phyloP scores from a whole-genome alignment of 768 basidiomycete species.

The Lactarius indigo region DNA sequence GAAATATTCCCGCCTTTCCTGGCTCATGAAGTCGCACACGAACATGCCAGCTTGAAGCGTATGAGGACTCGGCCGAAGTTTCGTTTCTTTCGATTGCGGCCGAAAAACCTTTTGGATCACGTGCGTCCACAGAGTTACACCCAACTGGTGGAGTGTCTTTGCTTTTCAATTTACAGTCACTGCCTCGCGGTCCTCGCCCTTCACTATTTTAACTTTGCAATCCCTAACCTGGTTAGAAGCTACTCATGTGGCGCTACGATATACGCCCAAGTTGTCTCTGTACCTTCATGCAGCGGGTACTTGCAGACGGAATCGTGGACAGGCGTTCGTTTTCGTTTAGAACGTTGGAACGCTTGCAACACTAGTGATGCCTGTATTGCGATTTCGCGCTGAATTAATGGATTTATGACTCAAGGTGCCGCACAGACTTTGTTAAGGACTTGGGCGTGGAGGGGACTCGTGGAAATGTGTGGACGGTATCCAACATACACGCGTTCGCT shows the following conservation, averaged over 20 bases:
- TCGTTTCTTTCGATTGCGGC: too few species aligned
- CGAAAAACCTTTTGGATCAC: too few species aligned
- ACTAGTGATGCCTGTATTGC: background rate
- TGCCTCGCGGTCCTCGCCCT: too few species aligned
- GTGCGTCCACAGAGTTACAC: too few species aligned
- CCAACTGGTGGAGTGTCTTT: too few species aligned
- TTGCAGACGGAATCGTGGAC: background rate
- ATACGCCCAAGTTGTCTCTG: background rate
- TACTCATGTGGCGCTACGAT: background rate
- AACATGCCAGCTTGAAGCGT: too few species aligned
- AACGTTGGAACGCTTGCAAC: background rate
- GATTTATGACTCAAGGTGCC: background rate
- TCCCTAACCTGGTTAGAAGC: background rate
- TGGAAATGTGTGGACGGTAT: background rate
- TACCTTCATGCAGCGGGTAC: background rate
- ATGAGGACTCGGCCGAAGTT: too few species aligned
- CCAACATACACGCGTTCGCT: background rate
- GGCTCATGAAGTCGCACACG: too few species aligned
- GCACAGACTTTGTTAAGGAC: background rate
- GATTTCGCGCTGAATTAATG: background rate
- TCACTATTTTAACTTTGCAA: background rate
- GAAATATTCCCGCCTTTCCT: too few species aligned
- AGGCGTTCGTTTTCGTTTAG: background rate
- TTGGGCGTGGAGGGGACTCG: background rate
- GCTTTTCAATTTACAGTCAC: too few species aligned